Evolutionary conservation across 2,329 filamentous ascomycete genomes (phyloP).

Genomic region (Ophiostoma ulmi): DNA sequence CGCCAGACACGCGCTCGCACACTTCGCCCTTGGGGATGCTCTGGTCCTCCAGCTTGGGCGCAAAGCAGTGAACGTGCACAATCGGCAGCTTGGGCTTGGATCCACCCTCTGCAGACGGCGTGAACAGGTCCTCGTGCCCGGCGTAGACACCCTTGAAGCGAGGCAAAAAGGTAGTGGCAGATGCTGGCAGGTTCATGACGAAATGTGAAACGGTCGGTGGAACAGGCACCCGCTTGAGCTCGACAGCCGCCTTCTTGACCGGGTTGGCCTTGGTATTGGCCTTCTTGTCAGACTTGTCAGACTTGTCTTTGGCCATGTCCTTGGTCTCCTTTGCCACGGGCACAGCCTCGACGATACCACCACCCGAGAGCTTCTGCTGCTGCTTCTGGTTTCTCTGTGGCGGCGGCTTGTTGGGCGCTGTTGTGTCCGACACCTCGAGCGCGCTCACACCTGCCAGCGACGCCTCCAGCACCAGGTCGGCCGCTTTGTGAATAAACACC

Average conservation of each 20-base stretch:
- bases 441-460: slow-evolving; percentile 44
- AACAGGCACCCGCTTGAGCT: slow-evolving; percentile 41
- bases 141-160: slow-evolving; percentile 74
- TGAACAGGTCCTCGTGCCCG: slow-evolving; percentile 62
- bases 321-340: not conserved
- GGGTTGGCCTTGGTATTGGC: slow-evolving; percentile 25
- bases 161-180: slow-evolving; percentile 75
- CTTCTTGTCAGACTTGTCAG: not conserved
- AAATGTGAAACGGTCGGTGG: slow-evolving; percentile 84
- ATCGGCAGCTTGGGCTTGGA: slow-evolving; percentile 58
- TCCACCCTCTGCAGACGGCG: not conserved
- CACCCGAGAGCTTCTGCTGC: slow-evolving; percentile 1
- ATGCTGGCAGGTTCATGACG: slow-evolving; percentile 95
- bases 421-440: slow-evolving; percentile 22
- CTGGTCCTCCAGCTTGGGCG: slow-evolving; percentile 72
- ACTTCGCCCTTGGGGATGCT: slow-evolving; percentile 49
- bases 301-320: not conserved
- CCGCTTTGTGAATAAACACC: slow-evolving; percentile 69
- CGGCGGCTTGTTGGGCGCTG: slow-evolving; percentile 24
- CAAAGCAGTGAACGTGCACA: slow-evolving; percentile 94
- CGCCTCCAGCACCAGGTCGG: slow-evolving; percentile 53
- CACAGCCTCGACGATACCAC: not conserved
- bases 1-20: slow-evolving; percentile 59
- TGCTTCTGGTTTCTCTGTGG: slow-evolving; percentile 15
- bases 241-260: not conserved